Evolutionary conservation across 352 stramenopile species (phyloP), one percentile per base, ranked within the genome.

Genomic region (Phytophthora pseudosyringae): DNA sequence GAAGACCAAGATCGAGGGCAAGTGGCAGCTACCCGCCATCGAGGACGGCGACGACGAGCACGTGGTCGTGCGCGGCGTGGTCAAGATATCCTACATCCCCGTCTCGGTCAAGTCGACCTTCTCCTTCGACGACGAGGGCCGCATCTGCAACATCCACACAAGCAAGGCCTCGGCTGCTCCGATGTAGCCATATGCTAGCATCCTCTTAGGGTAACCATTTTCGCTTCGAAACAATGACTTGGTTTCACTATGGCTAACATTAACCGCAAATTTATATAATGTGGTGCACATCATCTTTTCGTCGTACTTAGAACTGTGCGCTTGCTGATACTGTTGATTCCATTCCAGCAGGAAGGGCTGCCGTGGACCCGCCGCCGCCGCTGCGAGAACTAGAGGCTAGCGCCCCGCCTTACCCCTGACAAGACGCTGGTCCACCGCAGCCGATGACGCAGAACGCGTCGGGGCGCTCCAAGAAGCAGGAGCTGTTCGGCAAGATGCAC

Each of bases 91-190:
- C 44, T 84, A 59, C 66, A 76, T 84, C 41, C 72, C 75, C 28
- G 75, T 86, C 60, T 79, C 75, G 28, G 67, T 84, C 70, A 86
- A 86, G 59, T 83, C 66, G 12, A 66, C 56, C 40, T 82, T 84
- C 64, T 44, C 58, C 13, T 83, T 84, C 64, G 47, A 79, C 62
- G 58, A 70, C 13, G 69, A 73, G 3, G 73, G 70, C 1, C 47
- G 38, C n/a, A 86, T 86, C 67, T 75, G 58, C 70, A 76, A 61
- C 48, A 83, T 84, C 64, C 61, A 83, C 66, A 83, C 74, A 0
- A 43, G 69, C 58, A 86, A 82, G 59, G 75, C 69, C 11, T 86
- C 41, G 25, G 46, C 33, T 46, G 39, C 18, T 16, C 7, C 33
- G 7, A 16, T 54, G 54, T 54, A 55, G 43, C 43, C 32, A 21